These are phyloP conservation scores for Tetratostichococcus sp. DNA, from an alignment of 139 green algal species.

Conservation along the genomic window DNA sequence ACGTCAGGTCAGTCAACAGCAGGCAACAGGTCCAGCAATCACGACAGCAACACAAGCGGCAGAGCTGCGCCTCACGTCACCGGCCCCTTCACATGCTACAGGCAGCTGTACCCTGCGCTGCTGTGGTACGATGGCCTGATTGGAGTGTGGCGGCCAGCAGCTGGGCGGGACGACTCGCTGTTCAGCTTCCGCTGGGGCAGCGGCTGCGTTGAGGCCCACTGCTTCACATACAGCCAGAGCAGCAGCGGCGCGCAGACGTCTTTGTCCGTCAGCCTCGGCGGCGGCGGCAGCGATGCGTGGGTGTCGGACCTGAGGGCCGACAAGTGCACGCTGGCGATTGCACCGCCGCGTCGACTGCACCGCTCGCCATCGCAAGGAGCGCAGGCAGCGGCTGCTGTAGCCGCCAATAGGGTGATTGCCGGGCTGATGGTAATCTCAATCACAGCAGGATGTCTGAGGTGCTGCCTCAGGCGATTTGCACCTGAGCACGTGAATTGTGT, in stretches of 20 bases:
- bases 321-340: background rate
- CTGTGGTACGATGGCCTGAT: background rate
- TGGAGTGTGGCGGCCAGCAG: background rate
- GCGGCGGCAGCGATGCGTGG: no score
- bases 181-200: slow-evolving; percentile 1
- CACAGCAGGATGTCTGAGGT: no score
- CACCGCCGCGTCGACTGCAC: background rate
- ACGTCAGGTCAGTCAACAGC: no score
- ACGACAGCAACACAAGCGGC: no score
- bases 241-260: background rate
- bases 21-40: no score
- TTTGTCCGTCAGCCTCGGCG: no score
- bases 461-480: background rate
- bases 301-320: background rate
- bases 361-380: background rate
- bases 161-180: background rate
- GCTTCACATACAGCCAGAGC: slow-evolving; percentile 2
- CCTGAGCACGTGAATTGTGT: background rate
- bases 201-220: slow-evolving; percentile 6
- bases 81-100: background rate
- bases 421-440: no score
- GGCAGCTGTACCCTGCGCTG: background rate
- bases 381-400: slow-evolving; percentile 13
- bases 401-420: background rate
- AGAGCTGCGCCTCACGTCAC: no score